phyloP scores from a whole-genome alignment of 805 yeast genomes.

The Metschnikowia vanudenii region DNA sequence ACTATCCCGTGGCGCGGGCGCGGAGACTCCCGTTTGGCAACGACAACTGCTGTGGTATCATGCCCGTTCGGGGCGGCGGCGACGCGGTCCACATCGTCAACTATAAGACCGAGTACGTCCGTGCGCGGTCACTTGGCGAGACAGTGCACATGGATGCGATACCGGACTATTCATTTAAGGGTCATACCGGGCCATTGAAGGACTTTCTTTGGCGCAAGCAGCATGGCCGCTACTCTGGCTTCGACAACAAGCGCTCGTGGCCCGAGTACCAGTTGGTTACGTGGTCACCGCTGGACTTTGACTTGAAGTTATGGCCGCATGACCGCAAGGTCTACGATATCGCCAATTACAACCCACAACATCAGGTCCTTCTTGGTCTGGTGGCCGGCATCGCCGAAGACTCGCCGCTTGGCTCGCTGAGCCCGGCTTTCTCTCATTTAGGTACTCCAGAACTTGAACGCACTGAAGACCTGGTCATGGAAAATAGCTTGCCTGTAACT shows the following conservation, averaged over 20 bases:
- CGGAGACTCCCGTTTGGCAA: constrained; percentile 86
- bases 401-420: neutral
- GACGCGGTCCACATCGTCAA: constrained; percentile 59
- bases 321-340: constrained; percentile 35
- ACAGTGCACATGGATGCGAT: constrained; percentile 25
- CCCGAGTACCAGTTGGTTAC: constrained; percentile 89
- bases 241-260: constrained; percentile 54
- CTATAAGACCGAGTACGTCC: constrained; percentile 36
- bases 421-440: constrained; percentile 1
- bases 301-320: constrained; percentile 76
- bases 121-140: constrained; percentile 24
- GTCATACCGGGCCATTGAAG: constrained; percentile 80
- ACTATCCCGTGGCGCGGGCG: constrained; percentile 87
- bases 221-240: constrained; percentile 42
- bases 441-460: constrained; percentile 11
- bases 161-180: constrained; percentile 55
- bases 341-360: constrained; percentile 40
- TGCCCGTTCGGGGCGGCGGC: constrained; percentile 88
- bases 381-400: constrained; percentile 2
- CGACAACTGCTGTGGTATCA: constrained; percentile 69
- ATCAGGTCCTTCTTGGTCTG: constrained; percentile 24
- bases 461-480: constrained; percentile 8
- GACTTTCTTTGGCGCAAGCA: constrained; percentile 84
- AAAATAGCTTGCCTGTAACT: constrained; percentile 12
- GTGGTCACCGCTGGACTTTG: constrained; percentile 84